Base-by-base conservation (phyloP, 73 alveolate genomes). In the Symbiodinium natans region DNA sequence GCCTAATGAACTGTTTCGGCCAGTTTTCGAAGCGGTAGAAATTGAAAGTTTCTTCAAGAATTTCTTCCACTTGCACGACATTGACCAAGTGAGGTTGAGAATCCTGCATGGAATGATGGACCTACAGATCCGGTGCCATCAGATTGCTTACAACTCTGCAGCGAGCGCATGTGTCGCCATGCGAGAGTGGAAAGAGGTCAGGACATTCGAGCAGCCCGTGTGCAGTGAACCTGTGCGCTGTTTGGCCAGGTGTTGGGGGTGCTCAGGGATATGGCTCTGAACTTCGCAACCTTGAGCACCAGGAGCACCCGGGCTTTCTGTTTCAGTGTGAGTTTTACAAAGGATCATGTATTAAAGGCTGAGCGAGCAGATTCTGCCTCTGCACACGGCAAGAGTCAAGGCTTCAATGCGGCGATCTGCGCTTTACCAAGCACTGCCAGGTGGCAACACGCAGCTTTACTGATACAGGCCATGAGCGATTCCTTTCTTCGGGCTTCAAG, bases 361-460 rank as follows among this genome's bases (percentile, higher is more conserved):
- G 6, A 46, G 59, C 13, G 59, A 46, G 59, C 59, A 46, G 59
- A 46, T 46, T 46, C 21, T 6, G 59, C 21, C 59, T 46, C 13
- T 46, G 41, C 84, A n/a, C 3, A 6, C 31, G 84, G 84, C 43
- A 33, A 74, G 84, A 36, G 36, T 56, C 46, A 17, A 88, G 95
- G 95, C 86, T 29, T 88, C 74, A 88, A 88, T 46, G 42, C 86
- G 39, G 95, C 95, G n/a, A 42, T 88, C 48, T 36, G 36, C 75
- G 71, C 73, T 40, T 41, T 38, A 17, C 43, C 86, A 4, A 40
- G 23, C 27, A 46, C 25, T 34, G 52, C 39, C 8, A 17, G 15
- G 5, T 88, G 95, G 95, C 34, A 52, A 8, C 48, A 39, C 33
- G 95, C 95, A 15, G 5, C 36, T 10, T 36, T 36, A 1, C 7